Evolutionary conservation across 495 filamentous ascomycete species (phyloP).

Genomic region (Daldinia grandis): DNA sequence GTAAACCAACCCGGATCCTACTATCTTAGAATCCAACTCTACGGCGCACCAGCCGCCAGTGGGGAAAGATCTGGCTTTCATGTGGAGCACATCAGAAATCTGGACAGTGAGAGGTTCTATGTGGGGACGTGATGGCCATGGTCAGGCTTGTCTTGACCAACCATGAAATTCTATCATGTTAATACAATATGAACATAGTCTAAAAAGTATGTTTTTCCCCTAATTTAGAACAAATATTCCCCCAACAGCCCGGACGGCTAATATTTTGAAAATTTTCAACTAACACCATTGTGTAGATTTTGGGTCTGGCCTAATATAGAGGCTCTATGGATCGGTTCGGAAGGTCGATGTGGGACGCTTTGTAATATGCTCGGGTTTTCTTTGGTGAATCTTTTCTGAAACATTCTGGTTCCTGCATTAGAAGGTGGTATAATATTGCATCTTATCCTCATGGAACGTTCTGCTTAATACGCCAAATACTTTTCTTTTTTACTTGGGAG

Average conservation of each 20-base stretch:
- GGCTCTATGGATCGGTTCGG: neutral
- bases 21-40: slow-evolving; percentile 19
- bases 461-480: neutral
- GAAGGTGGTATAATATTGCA: neutral
- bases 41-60: slow-evolving; percentile 14
- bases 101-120: slow-evolving; percentile 23
- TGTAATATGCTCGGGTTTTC: neutral
- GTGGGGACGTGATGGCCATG: slow-evolving; percentile 7
- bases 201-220: neutral
- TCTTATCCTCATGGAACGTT: neutral
- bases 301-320: neutral
- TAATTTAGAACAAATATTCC: no score
- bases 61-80: slow-evolving; percentile 2
- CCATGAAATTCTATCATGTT: neutral
- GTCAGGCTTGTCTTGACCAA: neutral
- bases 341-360: neutral
- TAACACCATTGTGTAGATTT: neutral
- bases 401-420: neutral
- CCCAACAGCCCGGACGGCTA: neutral
- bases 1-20: slow-evolving; percentile 15
- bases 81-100: slow-evolving; percentile 23
- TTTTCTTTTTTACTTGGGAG: neutral
- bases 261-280: neutral
- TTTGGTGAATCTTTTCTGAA: neutral
- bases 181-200: neutral